Evolutionary conservation across 768 basidiomycete species (phyloP).

Genomic region (Tricholoma hemisulphureum): DNA sequence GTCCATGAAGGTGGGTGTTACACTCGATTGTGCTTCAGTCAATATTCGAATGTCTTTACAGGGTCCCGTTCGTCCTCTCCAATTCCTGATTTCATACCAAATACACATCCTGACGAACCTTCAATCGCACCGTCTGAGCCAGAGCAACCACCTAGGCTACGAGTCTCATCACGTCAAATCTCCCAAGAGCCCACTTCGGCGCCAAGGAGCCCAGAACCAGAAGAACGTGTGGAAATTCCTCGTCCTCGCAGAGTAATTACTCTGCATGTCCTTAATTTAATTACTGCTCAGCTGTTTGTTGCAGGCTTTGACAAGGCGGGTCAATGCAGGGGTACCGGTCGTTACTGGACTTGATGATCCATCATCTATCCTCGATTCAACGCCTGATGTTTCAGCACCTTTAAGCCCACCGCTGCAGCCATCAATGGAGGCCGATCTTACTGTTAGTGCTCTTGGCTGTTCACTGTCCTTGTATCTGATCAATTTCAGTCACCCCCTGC

Average conservation of each 20-base stretch:
- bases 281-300: not conserved
- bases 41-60: constrained; percentile 4
- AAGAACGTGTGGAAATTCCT: constrained; percentile 18
- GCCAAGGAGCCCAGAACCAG: constrained; percentile 11
- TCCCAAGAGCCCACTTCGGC: constrained; percentile 35
- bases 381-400: constrained; percentile 23
- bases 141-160: constrained; percentile 30
- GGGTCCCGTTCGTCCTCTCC: constrained; percentile 30
- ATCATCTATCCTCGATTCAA: constrained; percentile 35
- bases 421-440: constrained; percentile 17
- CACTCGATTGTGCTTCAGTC: not conserved
- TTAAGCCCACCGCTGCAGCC: constrained; percentile 17
- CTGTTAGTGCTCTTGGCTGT: constrained; percentile 13
- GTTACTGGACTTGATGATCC: constrained; percentile 48
- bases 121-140: constrained; percentile 34
- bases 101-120: constrained; percentile 52
- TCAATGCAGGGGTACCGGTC: constrained; percentile 33
- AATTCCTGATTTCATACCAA: constrained; percentile 50
- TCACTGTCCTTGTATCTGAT: not conserved
- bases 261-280: not conserved
- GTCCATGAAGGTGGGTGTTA: constrained; percentile 14
- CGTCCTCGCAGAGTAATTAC: constrained; percentile 32
- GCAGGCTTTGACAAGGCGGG: constrained; percentile 46
- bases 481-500: constrained; percentile 39
- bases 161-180: constrained; percentile 39